phyloP scores from a whole-genome alignment of 1,284 basidiomycete genomes.

The Volvariella volvacea region DNA sequence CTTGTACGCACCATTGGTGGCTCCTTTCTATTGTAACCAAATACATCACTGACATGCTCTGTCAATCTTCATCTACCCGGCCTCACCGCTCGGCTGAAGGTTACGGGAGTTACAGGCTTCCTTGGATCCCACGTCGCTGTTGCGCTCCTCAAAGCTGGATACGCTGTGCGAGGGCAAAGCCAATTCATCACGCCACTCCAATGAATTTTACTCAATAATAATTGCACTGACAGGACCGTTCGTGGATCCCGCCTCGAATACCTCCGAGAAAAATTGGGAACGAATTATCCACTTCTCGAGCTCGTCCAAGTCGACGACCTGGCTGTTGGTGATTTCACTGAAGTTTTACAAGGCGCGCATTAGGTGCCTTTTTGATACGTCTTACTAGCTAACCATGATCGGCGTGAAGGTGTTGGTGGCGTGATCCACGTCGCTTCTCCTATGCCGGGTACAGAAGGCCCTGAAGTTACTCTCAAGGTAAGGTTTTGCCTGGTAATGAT shows the following conservation, averaged over 20 bases:
- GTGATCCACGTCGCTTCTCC: constrained; percentile 10
- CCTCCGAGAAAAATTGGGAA: background rate
- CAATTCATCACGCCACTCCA: background rate
- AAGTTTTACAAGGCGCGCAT: background rate
- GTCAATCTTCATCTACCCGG: too few species aligned
- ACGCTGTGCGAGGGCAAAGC: background rate
- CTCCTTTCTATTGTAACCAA: too few species aligned
- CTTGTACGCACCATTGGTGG: too few species aligned
- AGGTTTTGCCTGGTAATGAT: too few species aligned
- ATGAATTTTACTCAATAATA: background rate
- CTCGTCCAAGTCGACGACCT: background rate
- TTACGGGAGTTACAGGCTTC: constrained; percentile 16
- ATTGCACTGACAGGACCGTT: background rate
- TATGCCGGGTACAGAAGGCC: constrained; percentile 1
- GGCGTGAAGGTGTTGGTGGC: constrained; percentile 7
- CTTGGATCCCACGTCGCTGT: constrained; percentile 10
- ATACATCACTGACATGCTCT: too few species aligned
- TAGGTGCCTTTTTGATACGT: too few species aligned
- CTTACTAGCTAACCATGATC: too few species aligned
- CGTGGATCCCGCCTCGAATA: background rate
- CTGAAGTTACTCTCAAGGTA: constrained; percentile 1
- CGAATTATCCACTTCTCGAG: background rate
- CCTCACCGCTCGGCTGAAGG: too few species aligned
- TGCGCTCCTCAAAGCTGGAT: constrained; percentile 5
- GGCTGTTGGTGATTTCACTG: background rate